phyloP scores from a whole-genome alignment of 2,329 filamentous ascomycete genomes.

The Apiospora arundinis region DNA sequence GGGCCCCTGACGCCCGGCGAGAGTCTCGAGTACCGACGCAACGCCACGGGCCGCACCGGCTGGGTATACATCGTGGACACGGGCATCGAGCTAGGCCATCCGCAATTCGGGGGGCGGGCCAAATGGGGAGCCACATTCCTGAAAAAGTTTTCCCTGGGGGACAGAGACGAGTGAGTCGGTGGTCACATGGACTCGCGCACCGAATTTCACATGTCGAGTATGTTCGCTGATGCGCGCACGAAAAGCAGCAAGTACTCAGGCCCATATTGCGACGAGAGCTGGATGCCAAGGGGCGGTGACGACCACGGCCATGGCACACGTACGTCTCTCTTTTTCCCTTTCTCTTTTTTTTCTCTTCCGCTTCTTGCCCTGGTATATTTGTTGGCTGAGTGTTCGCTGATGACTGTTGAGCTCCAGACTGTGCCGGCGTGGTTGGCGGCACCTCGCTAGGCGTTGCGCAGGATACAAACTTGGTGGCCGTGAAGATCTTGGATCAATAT shows the following conservation, averaged over 20 bases:
- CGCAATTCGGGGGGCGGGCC: constrained; percentile 36
- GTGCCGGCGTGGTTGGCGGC: constrained; percentile 29
- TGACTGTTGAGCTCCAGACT: constrained; percentile 25
- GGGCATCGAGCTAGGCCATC: constrained; percentile 46
- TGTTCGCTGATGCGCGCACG: background rate
- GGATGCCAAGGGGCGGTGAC: constrained; percentile 23
- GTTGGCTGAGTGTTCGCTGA: no score
- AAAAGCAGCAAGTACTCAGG: no score
- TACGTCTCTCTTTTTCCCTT: background rate
- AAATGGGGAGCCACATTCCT: constrained; percentile 25
- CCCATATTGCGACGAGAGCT: background rate
- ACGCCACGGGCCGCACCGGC: constrained; percentile 20
- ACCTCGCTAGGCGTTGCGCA: constrained; percentile 32
- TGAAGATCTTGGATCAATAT: constrained; percentile 50
- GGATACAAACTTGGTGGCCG: constrained; percentile 37
- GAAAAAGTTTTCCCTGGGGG: no score
- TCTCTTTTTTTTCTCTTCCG: background rate
- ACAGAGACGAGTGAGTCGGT: constrained; percentile 23
- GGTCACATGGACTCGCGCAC: background rate
- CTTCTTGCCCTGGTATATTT: background rate
- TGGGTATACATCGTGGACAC: constrained; percentile 53
- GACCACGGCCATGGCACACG: constrained; percentile 47
- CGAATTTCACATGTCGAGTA: background rate
- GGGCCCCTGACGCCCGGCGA: background rate
- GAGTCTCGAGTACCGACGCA: background rate